Evolutionary conservation across 768 basidiomycete species (phyloP).

Genomic region (Russula brevipes): DNA sequence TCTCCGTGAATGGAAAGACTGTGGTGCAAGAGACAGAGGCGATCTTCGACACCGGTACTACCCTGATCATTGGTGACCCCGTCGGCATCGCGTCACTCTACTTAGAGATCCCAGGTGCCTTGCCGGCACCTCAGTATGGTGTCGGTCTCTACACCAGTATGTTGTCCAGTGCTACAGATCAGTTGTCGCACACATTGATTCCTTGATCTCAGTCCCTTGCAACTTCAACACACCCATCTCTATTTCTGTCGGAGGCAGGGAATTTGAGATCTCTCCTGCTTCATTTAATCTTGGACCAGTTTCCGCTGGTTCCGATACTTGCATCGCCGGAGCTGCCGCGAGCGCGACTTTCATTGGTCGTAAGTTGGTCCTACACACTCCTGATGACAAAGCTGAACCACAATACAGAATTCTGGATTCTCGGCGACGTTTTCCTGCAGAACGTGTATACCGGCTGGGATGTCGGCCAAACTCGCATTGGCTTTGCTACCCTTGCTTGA

Average conservation of each 20-base stretch:
- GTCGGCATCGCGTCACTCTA: slow-evolving; percentile 13
- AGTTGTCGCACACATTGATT: neutral
- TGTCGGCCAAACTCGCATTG: neutral
- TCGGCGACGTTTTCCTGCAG: neutral
- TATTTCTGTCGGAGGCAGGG: neutral
- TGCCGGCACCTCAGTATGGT: neutral
- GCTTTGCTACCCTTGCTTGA: neutral
- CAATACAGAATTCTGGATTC: neutral
- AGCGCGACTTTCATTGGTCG: rapidly evolving
- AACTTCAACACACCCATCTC: neutral
- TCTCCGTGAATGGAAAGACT: slow-evolving; percentile 9
- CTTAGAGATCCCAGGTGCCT: neutral
- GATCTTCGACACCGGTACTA: slow-evolving; percentile 28
- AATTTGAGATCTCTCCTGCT: neutral
- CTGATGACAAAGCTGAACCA: neutral
- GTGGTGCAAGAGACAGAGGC: neutral
- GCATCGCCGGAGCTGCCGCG: neutral
- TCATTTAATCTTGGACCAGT: neutral
- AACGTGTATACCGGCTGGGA: neutral
- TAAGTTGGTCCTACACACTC: neutral
- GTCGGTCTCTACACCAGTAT: neutral
- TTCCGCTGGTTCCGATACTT: neutral
- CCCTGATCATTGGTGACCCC: slow-evolving; percentile 22
- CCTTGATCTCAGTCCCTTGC: neutral
- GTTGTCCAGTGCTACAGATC: neutral